These are phyloP conservation scores for Nyctanthes arbortristis DNA, from an alignment of 257 asterid genomes.

Conservation along the genomic window DNA sequence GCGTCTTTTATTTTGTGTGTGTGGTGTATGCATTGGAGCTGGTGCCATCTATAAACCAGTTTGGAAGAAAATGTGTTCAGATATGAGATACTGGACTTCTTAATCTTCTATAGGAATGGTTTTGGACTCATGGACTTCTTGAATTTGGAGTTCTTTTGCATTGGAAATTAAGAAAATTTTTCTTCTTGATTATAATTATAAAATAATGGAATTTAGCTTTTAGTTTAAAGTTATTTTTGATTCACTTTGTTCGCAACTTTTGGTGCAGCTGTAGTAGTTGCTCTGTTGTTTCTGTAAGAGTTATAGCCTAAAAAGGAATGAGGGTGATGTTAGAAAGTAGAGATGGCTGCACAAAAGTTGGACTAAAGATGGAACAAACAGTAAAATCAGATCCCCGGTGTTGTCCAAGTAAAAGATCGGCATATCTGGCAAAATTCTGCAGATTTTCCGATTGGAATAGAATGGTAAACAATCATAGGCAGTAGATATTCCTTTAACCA, in stretches of 20 bases:
- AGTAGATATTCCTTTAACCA: background rate
- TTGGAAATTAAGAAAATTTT: no score
- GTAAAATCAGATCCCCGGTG: no score
- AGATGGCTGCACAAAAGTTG: no score
- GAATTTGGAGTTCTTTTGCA: background rate
- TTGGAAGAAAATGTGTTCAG: background rate
- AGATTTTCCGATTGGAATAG: conserved; percentile 17
- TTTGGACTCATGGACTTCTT: background rate
- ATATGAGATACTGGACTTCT: background rate
- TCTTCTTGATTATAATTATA: no score
- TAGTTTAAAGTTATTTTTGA: no score
- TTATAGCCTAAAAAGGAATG: background rate
- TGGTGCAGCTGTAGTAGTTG: background rate
- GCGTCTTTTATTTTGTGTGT: background rate
- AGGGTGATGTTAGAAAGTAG: no score
- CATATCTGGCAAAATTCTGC: no score
- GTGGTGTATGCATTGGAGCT: background rate
- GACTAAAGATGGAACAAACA: no score
- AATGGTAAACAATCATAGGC: background rate
- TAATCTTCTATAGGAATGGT: background rate
- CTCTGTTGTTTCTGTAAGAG: background rate
- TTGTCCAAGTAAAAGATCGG: no score
- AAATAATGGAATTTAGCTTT: no score
- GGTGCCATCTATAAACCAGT: background rate
- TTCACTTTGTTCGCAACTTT: no score